phyloP scores from a whole-genome alignment of 192 early-diverging fungal species.

The Coemansia sp. region DNA sequence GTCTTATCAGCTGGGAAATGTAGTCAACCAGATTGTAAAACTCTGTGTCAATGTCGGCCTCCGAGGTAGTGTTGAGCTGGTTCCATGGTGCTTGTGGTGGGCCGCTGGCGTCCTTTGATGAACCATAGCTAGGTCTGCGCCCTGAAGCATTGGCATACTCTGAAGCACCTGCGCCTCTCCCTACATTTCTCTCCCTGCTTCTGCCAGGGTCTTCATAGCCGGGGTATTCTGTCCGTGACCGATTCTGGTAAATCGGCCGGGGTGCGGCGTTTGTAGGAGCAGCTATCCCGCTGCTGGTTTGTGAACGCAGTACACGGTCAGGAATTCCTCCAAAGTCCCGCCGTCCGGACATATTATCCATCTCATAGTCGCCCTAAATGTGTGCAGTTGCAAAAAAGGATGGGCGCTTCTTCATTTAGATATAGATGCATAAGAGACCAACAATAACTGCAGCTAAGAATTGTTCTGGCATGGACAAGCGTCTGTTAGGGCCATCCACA shows the following conservation, averaged over 20 bases:
- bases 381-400: neutral
- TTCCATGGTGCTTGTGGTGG: neutral
- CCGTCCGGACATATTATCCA: neutral
- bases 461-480: neutral
- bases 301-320: neutral
- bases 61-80: constrained; percentile 3
- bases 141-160: neutral
- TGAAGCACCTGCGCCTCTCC: neutral
- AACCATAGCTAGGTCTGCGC: neutral
- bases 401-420: neutral
- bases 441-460: neutral
- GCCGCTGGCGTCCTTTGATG: neutral
- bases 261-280: neutral
- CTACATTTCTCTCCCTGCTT: too few species aligned
- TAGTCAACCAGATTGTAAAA: constrained; percentile 10
- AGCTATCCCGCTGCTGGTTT: neutral
- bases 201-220: neutral
- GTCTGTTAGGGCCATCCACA: too few species aligned
- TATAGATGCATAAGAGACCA: neutral
- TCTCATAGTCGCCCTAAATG: constrained; percentile 1
- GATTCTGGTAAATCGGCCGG: neutral
- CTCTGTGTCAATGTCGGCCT: constrained; percentile 9
- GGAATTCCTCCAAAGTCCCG: neutral
- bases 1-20: constrained; percentile 1
- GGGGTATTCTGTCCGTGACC: neutral